These are phyloP conservation scores for Arxiozyma telluris DNA, from an alignment of 1,139 yeast species.

Conservation along the genomic window DNA sequence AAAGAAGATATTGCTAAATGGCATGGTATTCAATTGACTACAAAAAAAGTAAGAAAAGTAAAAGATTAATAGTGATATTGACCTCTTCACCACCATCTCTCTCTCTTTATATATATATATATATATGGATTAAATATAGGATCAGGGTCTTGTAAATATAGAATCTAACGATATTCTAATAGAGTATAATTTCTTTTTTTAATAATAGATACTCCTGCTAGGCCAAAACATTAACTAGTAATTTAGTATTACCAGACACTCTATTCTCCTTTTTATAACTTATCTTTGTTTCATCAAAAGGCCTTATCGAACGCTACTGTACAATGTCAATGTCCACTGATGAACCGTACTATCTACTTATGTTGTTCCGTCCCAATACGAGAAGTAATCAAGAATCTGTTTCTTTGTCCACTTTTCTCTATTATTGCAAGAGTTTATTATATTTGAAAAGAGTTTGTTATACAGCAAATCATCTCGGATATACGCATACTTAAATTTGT, in stretches of 20 bases:
- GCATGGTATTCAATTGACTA: slow-evolving; percentile 89
- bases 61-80: neutral
- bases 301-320: neutral
- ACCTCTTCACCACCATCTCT: neutral
- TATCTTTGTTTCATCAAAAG: too few species aligned
- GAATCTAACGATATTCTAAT: neutral
- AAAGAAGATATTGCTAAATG: slow-evolving; percentile 82
- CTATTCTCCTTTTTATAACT: too few species aligned
- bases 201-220: too few species aligned
- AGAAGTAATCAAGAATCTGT: neutral
- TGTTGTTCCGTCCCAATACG: neutral
- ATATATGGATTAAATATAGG: neutral
- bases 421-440: neutral
- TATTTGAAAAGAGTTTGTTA: too few species aligned
- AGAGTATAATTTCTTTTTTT: neutral
- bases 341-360: too few species aligned
- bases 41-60: slow-evolving; percentile 35
- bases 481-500: neutral
- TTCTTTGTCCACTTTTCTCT: neutral
- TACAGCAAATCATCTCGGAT: too few species aligned
- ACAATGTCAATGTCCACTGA: neutral
- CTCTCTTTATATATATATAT: neutral
- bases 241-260: too few species aligned
- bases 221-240: neutral
- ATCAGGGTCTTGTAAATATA: neutral